phyloP scores from a whole-genome alignment of 73 alveolate species.

The Blepharisma stoltei region DNA sequence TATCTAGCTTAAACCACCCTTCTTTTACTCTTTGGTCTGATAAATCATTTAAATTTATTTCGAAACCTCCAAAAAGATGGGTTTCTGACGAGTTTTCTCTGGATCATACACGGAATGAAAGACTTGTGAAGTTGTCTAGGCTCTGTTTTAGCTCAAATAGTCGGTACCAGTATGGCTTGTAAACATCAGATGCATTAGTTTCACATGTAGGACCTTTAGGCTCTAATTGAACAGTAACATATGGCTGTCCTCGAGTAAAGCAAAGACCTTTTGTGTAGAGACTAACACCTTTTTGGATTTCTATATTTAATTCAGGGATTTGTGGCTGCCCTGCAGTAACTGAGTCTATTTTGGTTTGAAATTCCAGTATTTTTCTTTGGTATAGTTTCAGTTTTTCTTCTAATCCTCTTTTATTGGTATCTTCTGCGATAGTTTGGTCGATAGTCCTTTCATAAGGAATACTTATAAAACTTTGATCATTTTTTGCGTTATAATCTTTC shows the following conservation, averaged over 20 bases:
- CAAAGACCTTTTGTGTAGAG: not conserved
- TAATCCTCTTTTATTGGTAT: not conserved
- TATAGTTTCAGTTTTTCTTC: not conserved
- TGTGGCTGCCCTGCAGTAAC: not conserved
- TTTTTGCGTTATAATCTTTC: not conserved
- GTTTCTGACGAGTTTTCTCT: no score
- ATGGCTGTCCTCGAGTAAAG: not conserved
- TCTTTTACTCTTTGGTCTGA: not conserved
- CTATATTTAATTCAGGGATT: constrained; percentile 6
- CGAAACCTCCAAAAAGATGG: not conserved
- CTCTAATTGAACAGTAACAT: not conserved
- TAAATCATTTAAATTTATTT: not conserved
- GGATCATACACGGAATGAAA: no score
- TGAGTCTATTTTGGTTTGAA: not conserved
- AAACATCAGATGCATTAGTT: not conserved
- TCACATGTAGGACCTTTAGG: not conserved
- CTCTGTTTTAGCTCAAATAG: not conserved
- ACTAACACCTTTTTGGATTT: not conserved
- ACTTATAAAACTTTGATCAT: not conserved
- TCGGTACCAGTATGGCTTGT: not conserved
- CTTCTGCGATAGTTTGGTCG: not conserved
- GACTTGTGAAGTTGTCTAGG: no score
- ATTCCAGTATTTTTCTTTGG: not conserved
- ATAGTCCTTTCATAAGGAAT: not conserved
- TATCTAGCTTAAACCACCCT: not conserved